Evolutionary conservation across 179 eudicot species (phyloP).

Genomic region (Monotropa hypopitys): DNA sequence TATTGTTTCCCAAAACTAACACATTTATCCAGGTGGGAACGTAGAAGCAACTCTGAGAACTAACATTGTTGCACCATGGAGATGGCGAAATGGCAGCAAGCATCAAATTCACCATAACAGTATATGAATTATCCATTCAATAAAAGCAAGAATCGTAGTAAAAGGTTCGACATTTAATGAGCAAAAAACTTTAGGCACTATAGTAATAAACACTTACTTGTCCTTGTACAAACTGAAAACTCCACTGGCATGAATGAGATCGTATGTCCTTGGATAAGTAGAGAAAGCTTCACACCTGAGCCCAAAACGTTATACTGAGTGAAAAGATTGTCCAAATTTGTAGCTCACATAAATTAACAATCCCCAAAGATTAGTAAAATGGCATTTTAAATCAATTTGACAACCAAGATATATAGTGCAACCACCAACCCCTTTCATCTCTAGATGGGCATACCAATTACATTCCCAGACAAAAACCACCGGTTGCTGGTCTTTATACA

Average conservation of each 20-base stretch:
- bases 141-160: not conserved
- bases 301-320: not conserved
- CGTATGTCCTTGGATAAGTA: conserved; percentile 50
- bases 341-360: not conserved
- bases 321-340: not conserved
- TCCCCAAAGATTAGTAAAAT: not conserved
- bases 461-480: not conserved
- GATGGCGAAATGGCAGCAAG: not conserved
- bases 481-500: not conserved
- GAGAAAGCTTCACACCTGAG: conserved; percentile 48
- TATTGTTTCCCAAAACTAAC: not conserved
- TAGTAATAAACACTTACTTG: conserved; percentile 22
- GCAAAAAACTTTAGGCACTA: not conserved
- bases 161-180: not conserved
- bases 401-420: not conserved
- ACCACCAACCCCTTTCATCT: not conserved
- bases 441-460: not conserved
- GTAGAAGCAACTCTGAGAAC: not conserved
- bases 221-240: conserved; percentile 36
- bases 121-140: not conserved
- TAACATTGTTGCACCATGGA: not conserved
- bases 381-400: not conserved
- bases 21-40: not conserved
- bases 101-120: not conserved
- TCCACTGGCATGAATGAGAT: conserved; percentile 40